Percentiles rank a stretch among this genome's conserved stretches.
phyloP scores from a whole-genome alignment of 257 asterid species.

The Parsonsia alboflavescens region DNA sequence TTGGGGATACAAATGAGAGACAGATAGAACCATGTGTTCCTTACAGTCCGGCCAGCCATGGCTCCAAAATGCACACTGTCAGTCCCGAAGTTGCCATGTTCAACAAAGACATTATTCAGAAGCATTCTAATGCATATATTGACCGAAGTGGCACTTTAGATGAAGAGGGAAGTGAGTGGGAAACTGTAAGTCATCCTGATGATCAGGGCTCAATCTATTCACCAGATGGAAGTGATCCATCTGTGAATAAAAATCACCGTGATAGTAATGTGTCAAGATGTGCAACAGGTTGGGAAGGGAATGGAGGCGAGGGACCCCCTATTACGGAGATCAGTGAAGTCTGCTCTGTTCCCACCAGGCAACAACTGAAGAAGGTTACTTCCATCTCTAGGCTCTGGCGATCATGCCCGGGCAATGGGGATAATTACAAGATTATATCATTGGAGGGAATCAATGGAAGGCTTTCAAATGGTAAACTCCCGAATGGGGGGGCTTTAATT shows the following conservation, averaged over 20 bases:
- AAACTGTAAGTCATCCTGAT: slow-evolving; percentile 63
- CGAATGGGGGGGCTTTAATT: slow-evolving; percentile 31
- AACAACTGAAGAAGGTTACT: slow-evolving; percentile 42
- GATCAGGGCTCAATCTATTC: slow-evolving; percentile 60
- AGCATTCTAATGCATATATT: slow-evolving; percentile 26
- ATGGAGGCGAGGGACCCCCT: slow-evolving; percentile 36
- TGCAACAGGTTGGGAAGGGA: slow-evolving; percentile 33
- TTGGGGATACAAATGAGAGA: slow-evolving; percentile 32
- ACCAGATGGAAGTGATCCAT: slow-evolving; percentile 49
- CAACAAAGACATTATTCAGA: slow-evolving; percentile 27
- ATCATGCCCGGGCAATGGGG: slow-evolving; percentile 45
- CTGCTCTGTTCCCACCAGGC: slow-evolving; percentile 28
- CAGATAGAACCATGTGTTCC: slow-evolving; percentile 34
- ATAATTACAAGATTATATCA: slow-evolving; percentile 41
- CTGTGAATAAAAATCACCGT: slow-evolving; percentile 28
- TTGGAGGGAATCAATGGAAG: slow-evolving; percentile 36
- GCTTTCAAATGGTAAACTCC: slow-evolving; percentile 40
- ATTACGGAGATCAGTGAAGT: slow-evolving; percentile 41
- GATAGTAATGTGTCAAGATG: slow-evolving; percentile 34
- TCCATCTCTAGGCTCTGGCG: slow-evolving; percentile 58
- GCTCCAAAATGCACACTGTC: slow-evolving; percentile 32
- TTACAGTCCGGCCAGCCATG: slow-evolving; percentile 35
- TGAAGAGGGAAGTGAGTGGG: slow-evolving; percentile 72
- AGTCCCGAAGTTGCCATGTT: slow-evolving; percentile 31
- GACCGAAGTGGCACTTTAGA: slow-evolving; percentile 43